Base-by-base conservation (phyloP, 2,329 filamentous ascomycete genomes). In the Stachybotrys elegans region DNA sequence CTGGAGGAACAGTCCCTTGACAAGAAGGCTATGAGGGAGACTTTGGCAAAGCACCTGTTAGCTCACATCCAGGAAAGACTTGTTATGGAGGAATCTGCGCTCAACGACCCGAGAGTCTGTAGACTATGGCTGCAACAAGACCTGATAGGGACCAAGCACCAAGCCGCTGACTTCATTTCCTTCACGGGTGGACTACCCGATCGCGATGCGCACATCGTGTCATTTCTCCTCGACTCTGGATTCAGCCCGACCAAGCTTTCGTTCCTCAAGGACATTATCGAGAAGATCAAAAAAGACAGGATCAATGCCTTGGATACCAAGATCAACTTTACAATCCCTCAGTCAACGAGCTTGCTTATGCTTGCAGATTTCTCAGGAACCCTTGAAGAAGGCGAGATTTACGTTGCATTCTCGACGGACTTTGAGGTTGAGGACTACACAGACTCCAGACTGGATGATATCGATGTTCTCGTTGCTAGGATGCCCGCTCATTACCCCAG, bases 401-500 rank as follows among this genome's bases (percentile, higher is more conserved):
- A 86, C 29, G 54, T 91, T 0, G 72, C 76, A 0, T 89, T 90
- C 49, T 86, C 84, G 0, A 69, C 68, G n/a, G 72, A 74, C n/a
- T 85, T 88, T 48, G 68, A 78, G 2, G 61, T 66, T 0, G 75
- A 76, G 2, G 72, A 72, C 0, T 74, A 78, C 27, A 73, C 68
- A 0, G 78, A 76, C 32, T 75, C 72, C 0, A 57, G 75, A 6
- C 59, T 88, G 1, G 68, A 81, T 29, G 71, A 72, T 0, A 67
- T 72, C 14, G 76, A 88, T 13, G 65, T 88, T 0, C 67, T 92
- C 0, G 81, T 91, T 1, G 80, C 81, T 0, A 74, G 87, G 17
- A 79, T 81, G 2, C 87, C 87, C 0, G 81, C 85, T 0, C 79
- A 88, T 54, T 78, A 83, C 19, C 70, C 73, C 0, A 87, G 81